Evolutionary conservation across 148 eudicot species (phyloP).

Genomic region (Salicornia ramosissima): DNA sequence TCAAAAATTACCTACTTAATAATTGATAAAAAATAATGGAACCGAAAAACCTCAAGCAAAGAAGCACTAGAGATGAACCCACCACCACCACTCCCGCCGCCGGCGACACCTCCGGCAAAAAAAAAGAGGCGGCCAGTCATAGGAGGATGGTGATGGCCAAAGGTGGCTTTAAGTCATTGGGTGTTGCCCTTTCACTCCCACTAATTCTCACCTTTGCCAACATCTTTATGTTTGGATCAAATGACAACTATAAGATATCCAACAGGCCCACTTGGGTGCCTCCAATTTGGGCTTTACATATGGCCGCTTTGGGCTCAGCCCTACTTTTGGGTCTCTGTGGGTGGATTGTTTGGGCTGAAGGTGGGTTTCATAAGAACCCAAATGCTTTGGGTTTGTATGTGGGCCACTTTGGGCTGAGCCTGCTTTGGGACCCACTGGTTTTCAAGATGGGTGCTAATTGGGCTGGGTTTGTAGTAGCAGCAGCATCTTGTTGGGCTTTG

Average conservation of each 20-base stretch:
- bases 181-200: conserved; percentile 53
- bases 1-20: not conserved
- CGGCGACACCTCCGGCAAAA: not conserved
- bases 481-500: conserved; percentile 42
- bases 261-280: conserved; percentile 42
- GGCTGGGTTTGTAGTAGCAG: conserved; percentile 52
- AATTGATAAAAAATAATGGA: conserved; percentile 22
- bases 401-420: conserved; percentile 54
- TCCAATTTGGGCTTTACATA: conserved; percentile 62
- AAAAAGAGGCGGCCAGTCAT: conserved; percentile 14
- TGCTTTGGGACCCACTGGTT: conserved; percentile 65
- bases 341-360: conserved; percentile 90
- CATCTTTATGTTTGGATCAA: conserved; percentile 41
- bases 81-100: not conserved
- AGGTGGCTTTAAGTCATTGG: conserved; percentile 59
- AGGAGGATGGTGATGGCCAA: conserved; percentile 40
- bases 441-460: conserved; percentile 43
- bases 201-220: conserved; percentile 39
- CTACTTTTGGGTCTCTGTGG: conserved; percentile 64
- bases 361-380: conserved; percentile 67
- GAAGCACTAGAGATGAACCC: conserved; percentile 18
- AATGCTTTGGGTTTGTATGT: conserved; percentile 31
- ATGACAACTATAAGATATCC: conserved; percentile 22
- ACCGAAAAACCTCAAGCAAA: conserved; percentile 38
- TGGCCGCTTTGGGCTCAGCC: conserved; percentile 42